phyloP scores from a whole-genome alignment of 2,329 filamentous ascomycete genomes.

The Neonectria neomacrospora region DNA sequence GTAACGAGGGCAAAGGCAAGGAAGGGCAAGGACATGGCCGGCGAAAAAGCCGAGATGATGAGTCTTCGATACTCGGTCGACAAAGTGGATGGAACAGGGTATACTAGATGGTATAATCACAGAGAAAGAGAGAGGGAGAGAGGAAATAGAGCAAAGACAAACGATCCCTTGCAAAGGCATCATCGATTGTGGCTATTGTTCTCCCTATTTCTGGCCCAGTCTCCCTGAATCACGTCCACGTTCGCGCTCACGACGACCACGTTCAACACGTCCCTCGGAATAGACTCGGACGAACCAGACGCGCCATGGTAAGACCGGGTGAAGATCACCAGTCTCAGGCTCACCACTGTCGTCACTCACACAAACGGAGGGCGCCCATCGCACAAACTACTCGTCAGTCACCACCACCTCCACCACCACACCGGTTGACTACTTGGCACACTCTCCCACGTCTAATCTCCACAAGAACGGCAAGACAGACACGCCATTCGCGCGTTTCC shows the following conservation, averaged over 20 bases:
- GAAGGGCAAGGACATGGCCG: not conserved
- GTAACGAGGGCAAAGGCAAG: not conserved
- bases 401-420: no score
- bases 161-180: conserved; percentile 11
- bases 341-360: conserved; percentile 1
- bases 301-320: conserved; percentile 3
- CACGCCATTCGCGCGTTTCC: conserved; percentile 5
- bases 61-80: conserved; percentile 20
- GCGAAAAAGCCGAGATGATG: conserved; percentile 2
- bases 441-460: conserved; percentile 18
- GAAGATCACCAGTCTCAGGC: conserved; percentile 14
- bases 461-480: not conserved
- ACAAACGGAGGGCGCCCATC: not conserved
- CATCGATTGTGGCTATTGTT: not conserved
- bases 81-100: conserved; percentile 2
- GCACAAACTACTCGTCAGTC: not conserved
- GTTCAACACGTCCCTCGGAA: not conserved
- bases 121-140: not conserved
- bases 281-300: not conserved
- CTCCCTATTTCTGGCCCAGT: not conserved
- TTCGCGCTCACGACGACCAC: not conserved
- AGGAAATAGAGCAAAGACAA: not conserved
- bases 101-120: conserved; percentile 5
- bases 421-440: conserved; percentile 3
- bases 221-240: conserved; percentile 8